Base-by-base conservation (phyloP, 371 early-diverging fungal genomes). In the Lichtheimia corymbifera region DNA sequence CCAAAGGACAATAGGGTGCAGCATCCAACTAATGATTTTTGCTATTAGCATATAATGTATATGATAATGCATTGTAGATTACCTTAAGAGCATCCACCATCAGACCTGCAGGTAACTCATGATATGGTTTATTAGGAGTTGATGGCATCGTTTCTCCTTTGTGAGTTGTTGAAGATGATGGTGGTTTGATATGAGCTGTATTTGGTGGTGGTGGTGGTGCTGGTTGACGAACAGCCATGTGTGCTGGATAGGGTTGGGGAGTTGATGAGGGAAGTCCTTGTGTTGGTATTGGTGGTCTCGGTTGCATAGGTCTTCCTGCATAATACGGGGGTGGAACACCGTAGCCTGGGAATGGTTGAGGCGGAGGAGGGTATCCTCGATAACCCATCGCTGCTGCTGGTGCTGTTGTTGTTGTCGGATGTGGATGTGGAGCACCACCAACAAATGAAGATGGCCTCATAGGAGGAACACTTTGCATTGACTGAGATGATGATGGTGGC, bases 31-130 rank as follows among this genome's bases (percentile, higher is more conserved):
- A 57, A 43, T 28, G 61, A 40, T 58, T 50, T 53, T 27, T 55
- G 30, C 30, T 18, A 51, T 17, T 51, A 50, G 52, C 6, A 49
- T 30, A 45, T 25, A n/a, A 27, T 40, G 60, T 18, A 17, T n/a
- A 40, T 50, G 6, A 45, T 14, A 35, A 60, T 27, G 2, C 35
- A 35, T 35, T 9, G 11, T 35, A 6, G 9, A 11, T 62, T 76
- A 80, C 87, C 72, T 78, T 69, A 13, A 74, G 60, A 15, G 68
- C 68, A 5, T 76, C 64, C 25, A 83, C 61, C 86, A 87, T 87
- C 4, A 76, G 61, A 18, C 83, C 86, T 9, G 85, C 88, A 13
- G 87, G 84, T 27, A 87, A 50, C 57, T 86, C 85, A 55, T 63
- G 67, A 55, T 83, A 83, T 13, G 65, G 80, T 54, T 76, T 78